Evolutionary conservation across 345 rosid species (phyloP).

Genomic region (Carallia brachiata): DNA sequence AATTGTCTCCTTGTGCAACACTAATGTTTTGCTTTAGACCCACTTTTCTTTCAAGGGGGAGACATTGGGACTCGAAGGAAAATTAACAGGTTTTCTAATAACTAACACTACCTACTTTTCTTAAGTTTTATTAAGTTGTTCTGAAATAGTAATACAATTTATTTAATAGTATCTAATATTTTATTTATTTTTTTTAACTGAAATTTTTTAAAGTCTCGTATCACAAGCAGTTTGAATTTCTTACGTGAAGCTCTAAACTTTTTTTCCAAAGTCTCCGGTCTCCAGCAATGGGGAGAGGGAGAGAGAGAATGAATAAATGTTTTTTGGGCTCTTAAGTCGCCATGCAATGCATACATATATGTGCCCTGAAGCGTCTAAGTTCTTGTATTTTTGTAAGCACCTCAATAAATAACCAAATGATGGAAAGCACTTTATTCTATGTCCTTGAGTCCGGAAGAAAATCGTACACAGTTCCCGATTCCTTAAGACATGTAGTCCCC

Average conservation of each 20-base stretch:
- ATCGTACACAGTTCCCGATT: constrained; percentile 56
- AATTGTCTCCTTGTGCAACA: no score
- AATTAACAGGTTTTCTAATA: not conserved
- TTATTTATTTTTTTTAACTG: no score
- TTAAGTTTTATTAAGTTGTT: no score
- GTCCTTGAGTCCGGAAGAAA: constrained; percentile 41
- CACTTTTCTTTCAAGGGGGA: not conserved
- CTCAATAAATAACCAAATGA: constrained; percentile 8
- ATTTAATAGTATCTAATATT: no score
- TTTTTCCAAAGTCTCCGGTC: no score
- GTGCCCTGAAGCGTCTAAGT: not conserved
- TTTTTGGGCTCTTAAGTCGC: constrained; percentile 28
- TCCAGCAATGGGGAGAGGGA: constrained; percentile 32
- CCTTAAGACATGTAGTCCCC: constrained; percentile 33
- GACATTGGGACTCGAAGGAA: not conserved
- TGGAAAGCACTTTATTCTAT: constrained; percentile 42
- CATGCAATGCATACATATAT: constrained; percentile 26
- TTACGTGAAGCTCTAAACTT: no score
- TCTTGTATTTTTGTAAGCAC: not conserved
- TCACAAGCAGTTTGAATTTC: no score
- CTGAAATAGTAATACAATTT: no score
- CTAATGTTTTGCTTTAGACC: not conserved
- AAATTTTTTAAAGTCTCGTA: no score
- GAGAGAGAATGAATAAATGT: constrained; percentile 23
- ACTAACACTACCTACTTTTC: no score